phyloP scores from a whole-genome alignment of 2,329 filamentous ascomycete species.

The Ceratocystis colombiana region DNA sequence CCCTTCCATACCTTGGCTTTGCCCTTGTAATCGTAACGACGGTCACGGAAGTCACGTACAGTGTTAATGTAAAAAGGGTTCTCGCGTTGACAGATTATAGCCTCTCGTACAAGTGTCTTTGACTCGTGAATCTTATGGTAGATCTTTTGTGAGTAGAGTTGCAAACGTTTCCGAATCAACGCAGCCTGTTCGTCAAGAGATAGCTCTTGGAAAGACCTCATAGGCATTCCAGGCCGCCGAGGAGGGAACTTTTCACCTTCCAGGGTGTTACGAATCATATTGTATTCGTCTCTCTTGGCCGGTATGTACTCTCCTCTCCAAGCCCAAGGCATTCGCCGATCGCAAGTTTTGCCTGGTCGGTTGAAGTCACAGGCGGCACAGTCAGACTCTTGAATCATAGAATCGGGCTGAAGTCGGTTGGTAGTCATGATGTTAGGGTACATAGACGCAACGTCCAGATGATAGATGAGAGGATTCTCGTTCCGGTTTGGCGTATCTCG shows the following conservation, averaged over 20 bases:
- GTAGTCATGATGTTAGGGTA: conserved; percentile 99
- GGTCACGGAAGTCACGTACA: conserved; percentile 89
- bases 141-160: conserved; percentile 93
- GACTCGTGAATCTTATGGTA: conserved; percentile 98
- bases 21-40: conserved; percentile 96
- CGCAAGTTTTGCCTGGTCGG: conserved; percentile 90
- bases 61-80: conserved; percentile 98
- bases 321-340: conserved; percentile 87
- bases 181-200: conserved; percentile 69
- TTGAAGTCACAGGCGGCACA: conserved; percentile 99
- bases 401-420: conserved; percentile 91
- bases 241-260: conserved; percentile 90
- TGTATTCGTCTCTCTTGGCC: conserved; percentile 95
- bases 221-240: conserved; percentile 58
- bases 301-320: conserved; percentile 97
- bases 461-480: conserved; percentile 87
- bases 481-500: conserved; percentile 73
- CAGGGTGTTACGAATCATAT: conserved; percentile 89
- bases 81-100: conserved; percentile 95
- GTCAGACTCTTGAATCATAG: conserved; percentile 95
- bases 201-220: conserved; percentile 70
- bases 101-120: conserved; percentile 83
- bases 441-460: conserved; percentile 98
- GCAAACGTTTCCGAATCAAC: conserved; percentile 75
- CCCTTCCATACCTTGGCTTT: conserved; percentile 98